These are phyloP conservation scores for Excoecaria agallocha DNA, from an alignment of 345 rosid genomes.

Conservation along the genomic window DNA sequence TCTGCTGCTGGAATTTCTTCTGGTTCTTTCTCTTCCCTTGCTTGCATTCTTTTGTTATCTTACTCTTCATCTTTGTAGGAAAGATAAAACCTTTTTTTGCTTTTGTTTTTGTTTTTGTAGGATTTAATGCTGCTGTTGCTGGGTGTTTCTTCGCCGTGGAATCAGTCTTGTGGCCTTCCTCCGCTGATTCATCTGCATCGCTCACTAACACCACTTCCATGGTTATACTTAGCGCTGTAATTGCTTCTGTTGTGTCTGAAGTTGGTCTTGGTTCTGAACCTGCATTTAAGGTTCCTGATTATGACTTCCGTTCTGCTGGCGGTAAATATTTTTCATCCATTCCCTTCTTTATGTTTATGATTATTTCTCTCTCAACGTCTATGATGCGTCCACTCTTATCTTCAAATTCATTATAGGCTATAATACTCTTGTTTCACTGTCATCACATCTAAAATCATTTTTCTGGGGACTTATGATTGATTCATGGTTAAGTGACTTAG, in stretches of 20 bases:
- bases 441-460: not conserved
- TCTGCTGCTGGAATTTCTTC: constrained; percentile 89
- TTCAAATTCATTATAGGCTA: not conserved
- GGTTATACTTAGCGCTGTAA: constrained; percentile 89
- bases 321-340: constrained; percentile 38
- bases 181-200: constrained; percentile 49
- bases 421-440: not conserved
- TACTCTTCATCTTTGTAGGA: not conserved
- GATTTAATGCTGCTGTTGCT: constrained; percentile 97
- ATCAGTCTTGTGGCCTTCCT: constrained; percentile 88
- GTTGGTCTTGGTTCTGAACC: constrained; percentile 87
- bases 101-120: constrained; percentile 24
- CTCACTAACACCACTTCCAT: constrained; percentile 78
- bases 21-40: constrained; percentile 43
- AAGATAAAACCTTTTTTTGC: not conserved
- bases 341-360: not conserved
- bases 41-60: not conserved
- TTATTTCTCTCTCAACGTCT: not conserved
- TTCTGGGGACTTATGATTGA: no score
- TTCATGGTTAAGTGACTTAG: not conserved
- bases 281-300: constrained; percentile 82
- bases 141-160: constrained; percentile 95
- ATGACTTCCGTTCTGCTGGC: constrained; percentile 85
- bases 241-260: constrained; percentile 84
- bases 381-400: not conserved